Evolutionary conservation across 345 rosid genomes (phyloP), one percentile per base, ranked within the genome.

Genomic region (Syzygium jambos): DNA sequence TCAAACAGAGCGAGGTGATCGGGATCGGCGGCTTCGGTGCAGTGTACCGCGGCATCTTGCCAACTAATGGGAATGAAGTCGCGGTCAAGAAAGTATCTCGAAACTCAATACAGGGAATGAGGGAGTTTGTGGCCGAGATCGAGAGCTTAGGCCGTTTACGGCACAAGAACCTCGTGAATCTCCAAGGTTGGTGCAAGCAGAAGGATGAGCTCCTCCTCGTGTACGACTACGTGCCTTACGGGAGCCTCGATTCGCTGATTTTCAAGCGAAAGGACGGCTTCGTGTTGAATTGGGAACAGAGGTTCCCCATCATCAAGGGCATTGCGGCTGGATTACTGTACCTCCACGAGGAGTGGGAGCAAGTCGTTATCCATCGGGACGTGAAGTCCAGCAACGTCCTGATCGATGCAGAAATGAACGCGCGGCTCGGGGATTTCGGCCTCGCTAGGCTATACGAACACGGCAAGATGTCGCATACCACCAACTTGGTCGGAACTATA

Each of bases 341-440:
- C 65, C 91, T 95, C 29, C 97, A 94, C 61, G 97, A 95, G 89
- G 97, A 94, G 52, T 95, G 97, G 96, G 95, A 92, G 85, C 90
- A 93, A 55, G 96, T 95, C 17, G 97, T 96, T 85, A 90, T 95
- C 51, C 98, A 95, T 46, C 91, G 98, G 43, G 99, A 96, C 61
- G 89, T 95, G 34, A 96, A 95, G 90, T 93, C 99, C 5, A 91
- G 96, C 87, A 96, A 96, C 84, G 98, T 96, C 55, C 89, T 96
- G 85, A 93, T 96, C 61, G 97, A 95, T 15, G 88, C 91, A 1
- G 95, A 93, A 38, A 90, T 95, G 96, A 95, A 94, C 21, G 96
- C 93, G 0, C 88, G 95, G 30, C 89, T 96, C 3, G 97, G 98
- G 2, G 99, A 95, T 49, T 96, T 96, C 29, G 98, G 99, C 49